Conservation (phyloP, 805 yeast species). For the Wickerhamomyces strasburgensis region DNA sequence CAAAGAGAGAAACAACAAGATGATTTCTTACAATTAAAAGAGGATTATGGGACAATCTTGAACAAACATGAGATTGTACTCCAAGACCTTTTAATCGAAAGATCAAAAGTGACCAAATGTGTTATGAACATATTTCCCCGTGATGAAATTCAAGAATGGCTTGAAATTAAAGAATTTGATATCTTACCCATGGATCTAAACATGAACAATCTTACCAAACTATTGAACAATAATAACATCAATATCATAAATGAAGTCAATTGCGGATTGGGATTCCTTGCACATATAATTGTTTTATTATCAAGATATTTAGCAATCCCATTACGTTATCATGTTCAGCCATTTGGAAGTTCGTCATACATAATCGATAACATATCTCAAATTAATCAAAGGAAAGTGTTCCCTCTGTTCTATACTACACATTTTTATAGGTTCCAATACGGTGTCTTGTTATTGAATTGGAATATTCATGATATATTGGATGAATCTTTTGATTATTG, state of each 20-base stretch:
- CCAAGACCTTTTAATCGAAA: constrained; percentile 15
- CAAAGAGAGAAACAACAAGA: neutral
- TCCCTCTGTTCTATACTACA: constrained; percentile 36
- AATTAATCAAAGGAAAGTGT: constrained; percentile 28
- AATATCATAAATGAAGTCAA: constrained; percentile 24
- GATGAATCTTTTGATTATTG: constrained; percentile 15
- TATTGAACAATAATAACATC: constrained; percentile 13
- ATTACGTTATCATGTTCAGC: constrained; percentile 34
- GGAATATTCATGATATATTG: constrained; percentile 32
- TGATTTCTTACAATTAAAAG: constrained; percentile 5
- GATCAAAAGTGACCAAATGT: constrained; percentile 20
- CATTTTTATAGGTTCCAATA: constrained; percentile 36
- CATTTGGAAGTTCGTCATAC: constrained; percentile 36
- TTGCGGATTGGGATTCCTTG: constrained; percentile 32
- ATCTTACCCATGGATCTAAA: constrained; percentile 21
- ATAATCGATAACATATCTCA: constrained; percentile 33
- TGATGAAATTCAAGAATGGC: constrained; percentile 18
- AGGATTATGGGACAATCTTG: constrained; percentile 12
- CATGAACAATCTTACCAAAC: constrained; percentile 9
- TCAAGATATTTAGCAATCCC: constrained; percentile 32
- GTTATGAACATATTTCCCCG: constrained; percentile 30
- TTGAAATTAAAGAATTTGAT: constrained; percentile 22
- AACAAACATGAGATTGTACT: constrained; percentile 12
- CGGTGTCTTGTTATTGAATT: constrained; percentile 32
- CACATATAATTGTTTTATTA: constrained; percentile 28